Evolutionary conservation across 163 green algal species (phyloP).

Genomic region (Scenedesmus sp.): DNA sequence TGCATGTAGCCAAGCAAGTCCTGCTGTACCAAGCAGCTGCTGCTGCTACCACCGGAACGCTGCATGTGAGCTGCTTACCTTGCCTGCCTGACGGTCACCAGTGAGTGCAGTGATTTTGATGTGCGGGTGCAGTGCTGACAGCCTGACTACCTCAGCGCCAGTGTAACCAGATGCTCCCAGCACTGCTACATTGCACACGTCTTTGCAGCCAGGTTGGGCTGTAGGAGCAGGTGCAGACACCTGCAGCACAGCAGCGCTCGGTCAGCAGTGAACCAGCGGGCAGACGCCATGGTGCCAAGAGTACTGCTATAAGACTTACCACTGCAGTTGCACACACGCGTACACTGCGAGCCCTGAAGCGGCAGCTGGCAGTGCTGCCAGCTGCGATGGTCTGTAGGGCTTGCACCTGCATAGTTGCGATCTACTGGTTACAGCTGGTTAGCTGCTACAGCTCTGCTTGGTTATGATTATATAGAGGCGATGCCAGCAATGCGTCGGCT

Average conservation of each 20-base stretch:
- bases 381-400: slow-evolving; percentile 10
- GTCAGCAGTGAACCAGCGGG: background rate
- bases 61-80: slow-evolving; percentile 65
- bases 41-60: background rate
- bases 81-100: slow-evolving; percentile 92
- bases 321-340: background rate
- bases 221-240: slow-evolving; percentile 11
- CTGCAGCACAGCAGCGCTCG: slow-evolving; percentile 18
- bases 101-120: slow-evolving; percentile 91
- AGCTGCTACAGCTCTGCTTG: background rate
- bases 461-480: background rate
- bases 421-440: background rate
- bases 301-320: background rate
- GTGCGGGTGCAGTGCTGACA: slow-evolving; percentile 88
- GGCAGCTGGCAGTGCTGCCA: background rate
- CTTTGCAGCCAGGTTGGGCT: background rate
- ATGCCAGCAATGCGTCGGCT: background rate
- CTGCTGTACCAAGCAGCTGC: no score
- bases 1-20: no score
- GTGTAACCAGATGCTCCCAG: slow-evolving; percentile 97
- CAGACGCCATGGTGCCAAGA: background rate
- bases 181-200: slow-evolving; percentile 80
- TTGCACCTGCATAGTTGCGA: background rate
- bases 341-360: background rate
- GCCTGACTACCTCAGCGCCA: slow-evolving; percentile 91